Conservation (phyloP, 768 basidiomycete genomes). For the Mycena haematopus region DNA sequence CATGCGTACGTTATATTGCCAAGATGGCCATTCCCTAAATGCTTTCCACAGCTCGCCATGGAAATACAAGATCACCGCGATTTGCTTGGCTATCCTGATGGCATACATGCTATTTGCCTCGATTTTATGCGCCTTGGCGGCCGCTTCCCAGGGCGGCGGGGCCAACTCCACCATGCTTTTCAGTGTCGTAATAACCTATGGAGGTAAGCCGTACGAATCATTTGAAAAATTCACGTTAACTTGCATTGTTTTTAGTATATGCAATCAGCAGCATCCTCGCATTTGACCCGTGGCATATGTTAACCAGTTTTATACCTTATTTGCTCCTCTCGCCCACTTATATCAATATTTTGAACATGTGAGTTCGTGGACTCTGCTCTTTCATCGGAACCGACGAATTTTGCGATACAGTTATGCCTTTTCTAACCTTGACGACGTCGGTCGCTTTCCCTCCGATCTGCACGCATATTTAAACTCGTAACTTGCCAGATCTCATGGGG, state of each 20-base stretch:
- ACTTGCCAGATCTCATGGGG: conserved; percentile 83
- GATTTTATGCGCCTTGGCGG: conserved; percentile 78
- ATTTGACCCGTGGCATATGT: conserved; percentile 95
- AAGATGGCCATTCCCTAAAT: background rate
- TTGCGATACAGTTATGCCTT: conserved; percentile 72
- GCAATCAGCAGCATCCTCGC: conserved; percentile 79
- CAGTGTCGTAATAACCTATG: conserved; percentile 86
- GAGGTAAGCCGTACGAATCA: conserved; percentile 36
- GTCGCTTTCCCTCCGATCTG: conserved; percentile 21
- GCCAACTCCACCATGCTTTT: conserved; percentile 82
- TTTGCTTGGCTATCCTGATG: conserved; percentile 79
- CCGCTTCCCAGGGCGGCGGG: conserved; percentile 67
- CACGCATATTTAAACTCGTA: background rate
- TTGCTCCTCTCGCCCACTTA: conserved; percentile 85
- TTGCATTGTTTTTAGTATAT: conserved; percentile 61
- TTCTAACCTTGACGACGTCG: conserved; percentile 82
- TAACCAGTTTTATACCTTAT: conserved; percentile 91
- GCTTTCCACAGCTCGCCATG: conserved; percentile 61
- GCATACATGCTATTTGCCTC: conserved; percentile 86
- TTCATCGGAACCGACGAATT: conserved; percentile 2
- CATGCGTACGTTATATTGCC: conserved; percentile 62
- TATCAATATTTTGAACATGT: conserved; percentile 81
- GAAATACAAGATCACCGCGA: conserved; percentile 86
- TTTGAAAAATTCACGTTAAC: conserved; percentile 41
- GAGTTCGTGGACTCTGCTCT: conserved; percentile 34